phyloP scores from a whole-genome alignment of 768 basidiomycete genomes.

The Lentinus tigrinus region DNA sequence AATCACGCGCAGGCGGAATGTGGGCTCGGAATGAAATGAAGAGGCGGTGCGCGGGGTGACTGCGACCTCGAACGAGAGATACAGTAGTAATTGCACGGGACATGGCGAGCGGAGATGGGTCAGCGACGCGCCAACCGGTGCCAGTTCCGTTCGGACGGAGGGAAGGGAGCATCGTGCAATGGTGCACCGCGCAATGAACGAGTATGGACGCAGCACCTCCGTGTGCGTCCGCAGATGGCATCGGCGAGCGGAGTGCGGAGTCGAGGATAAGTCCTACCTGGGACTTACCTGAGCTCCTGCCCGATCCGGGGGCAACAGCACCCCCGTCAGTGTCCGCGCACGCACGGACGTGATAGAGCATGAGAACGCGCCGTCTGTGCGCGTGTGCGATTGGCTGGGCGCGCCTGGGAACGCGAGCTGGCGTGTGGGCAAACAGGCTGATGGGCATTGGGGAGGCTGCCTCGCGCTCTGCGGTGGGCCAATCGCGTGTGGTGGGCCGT shows the following conservation, averaged over 20 bases:
- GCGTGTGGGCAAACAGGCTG: too few relatives aligned
- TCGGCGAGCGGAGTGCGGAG: not conserved
- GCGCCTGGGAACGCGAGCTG: too few relatives aligned
- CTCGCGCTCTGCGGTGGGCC: not conserved
- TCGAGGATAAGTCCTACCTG: not conserved
- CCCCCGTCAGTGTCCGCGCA: not conserved
- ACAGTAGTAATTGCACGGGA: too few relatives aligned
- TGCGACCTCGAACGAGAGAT: not conserved
- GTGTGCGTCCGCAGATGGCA: not conserved
- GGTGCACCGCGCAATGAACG: not conserved
- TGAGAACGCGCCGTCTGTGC: not conserved
- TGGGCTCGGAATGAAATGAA: not conserved
- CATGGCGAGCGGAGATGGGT: too few relatives aligned
- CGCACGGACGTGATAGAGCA: not conserved
- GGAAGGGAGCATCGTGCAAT: too few relatives aligned
- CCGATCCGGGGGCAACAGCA: not conserved
- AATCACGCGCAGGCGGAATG: too few relatives aligned
- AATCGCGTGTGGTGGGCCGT: too few relatives aligned
- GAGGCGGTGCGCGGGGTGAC: not conserved
- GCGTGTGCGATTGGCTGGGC: not conserved
- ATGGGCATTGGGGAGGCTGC: not conserved
- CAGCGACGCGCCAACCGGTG: too few relatives aligned
- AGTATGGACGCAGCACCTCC: not conserved
- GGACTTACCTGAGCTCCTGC: not conserved
- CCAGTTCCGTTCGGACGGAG: too few relatives aligned